phyloP scores from a whole-genome alignment of 2,329 filamentous ascomycete genomes.

The Hortaea werneckii region DNA sequence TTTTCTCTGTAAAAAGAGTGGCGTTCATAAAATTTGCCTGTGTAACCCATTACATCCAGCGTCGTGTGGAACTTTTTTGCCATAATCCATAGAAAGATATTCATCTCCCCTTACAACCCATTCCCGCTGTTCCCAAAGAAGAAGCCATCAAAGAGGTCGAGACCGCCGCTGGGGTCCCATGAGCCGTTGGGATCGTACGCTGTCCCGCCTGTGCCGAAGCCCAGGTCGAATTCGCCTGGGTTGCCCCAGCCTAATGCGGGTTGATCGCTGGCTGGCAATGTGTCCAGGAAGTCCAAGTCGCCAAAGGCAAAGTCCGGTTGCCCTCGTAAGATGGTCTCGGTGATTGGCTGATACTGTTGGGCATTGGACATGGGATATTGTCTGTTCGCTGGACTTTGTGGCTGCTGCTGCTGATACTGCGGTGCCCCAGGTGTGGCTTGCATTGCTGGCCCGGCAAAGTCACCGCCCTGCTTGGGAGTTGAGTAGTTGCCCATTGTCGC shows the following conservation, averaged over 20 bases:
- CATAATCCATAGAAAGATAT: background rate
- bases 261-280: slow-evolving; percentile 39
- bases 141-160: slow-evolving; percentile 57
- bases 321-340: background rate
- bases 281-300: slow-evolving; percentile 46
- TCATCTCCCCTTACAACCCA: background rate
- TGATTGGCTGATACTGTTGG: slow-evolving; percentile 12
- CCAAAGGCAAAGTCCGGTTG: slow-evolving; percentile 25
- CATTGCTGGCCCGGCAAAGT: background rate
- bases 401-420: slow-evolving; percentile 4
- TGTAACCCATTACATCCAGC: too few relatives aligned
- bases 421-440: background rate
- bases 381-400: slow-evolving; percentile 10
- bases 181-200: slow-evolving; percentile 30
- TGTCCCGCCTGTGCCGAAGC: slow-evolving; percentile 32
- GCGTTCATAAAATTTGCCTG: too few relatives aligned
- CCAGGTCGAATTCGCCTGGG: slow-evolving; percentile 44
- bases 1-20: too few relatives aligned
- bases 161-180: slow-evolving; percentile 39
- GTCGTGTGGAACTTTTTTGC: background rate
- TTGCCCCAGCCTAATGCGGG: slow-evolving; percentile 5
- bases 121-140: slow-evolving; percentile 49
- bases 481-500: background rate
- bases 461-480: background rate
- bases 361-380: slow-evolving; percentile 11